Evolutionary conservation across 2,329 filamentous ascomycete species (phyloP).

Genomic region (Talaromyces rugulosus): DNA sequence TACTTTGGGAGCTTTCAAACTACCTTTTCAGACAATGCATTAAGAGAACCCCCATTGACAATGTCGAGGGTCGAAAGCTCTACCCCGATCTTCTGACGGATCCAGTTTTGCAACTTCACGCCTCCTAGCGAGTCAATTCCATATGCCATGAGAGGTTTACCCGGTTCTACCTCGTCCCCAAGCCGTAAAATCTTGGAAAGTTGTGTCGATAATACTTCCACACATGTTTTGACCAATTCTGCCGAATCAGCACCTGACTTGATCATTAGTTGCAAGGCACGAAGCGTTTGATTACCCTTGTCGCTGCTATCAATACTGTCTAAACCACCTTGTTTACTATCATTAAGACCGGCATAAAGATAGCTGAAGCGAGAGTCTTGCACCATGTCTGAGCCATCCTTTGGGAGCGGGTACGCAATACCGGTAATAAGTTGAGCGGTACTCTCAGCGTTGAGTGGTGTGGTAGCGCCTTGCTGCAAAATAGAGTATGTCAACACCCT

Average conservation of each 20-base stretch:
- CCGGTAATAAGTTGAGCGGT: neutral
- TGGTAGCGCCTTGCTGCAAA: neutral
- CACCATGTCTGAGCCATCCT: neutral
- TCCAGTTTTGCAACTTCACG: conserved; percentile 17
- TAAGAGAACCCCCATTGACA: neutral
- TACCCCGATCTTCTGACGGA: conserved; percentile 13
- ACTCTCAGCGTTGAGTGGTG: neutral
- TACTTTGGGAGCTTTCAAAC: neutral
- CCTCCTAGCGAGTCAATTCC: conserved; percentile 13
- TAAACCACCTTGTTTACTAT: neutral
- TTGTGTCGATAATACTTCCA: neutral
- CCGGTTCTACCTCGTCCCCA: conserved; percentile 12
- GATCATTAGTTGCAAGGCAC: neutral
- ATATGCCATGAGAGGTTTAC: conserved; percentile 13
- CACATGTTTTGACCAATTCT: neutral
- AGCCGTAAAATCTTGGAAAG: conserved; percentile 9
- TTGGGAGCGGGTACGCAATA: neutral
- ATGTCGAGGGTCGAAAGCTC: conserved; percentile 1
- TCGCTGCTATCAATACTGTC: neutral
- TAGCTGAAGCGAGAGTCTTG: neutral
- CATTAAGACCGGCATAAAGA: neutral
- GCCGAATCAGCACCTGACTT: neutral
- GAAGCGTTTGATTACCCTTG: neutral
- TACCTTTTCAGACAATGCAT: neutral
- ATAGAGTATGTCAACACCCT: neutral